Evolutionary conservation across 495 filamentous ascomycete genomes (phyloP), one percentile per base, ranked within the genome.

Genomic region (Glarea lozoyensis): DNA sequence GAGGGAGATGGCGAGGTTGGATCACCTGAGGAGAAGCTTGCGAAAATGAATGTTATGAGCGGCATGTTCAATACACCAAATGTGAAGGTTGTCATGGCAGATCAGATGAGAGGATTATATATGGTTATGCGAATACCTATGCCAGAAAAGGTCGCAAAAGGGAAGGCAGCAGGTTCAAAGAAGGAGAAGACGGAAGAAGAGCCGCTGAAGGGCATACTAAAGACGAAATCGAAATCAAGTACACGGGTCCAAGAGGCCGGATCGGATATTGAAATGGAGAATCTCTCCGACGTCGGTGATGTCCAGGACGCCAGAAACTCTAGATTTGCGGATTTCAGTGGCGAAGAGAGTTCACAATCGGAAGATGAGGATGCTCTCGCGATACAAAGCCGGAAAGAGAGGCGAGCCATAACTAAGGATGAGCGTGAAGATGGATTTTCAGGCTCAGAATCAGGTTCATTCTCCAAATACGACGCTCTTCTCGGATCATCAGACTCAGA

Each of bases 41-140:
- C 67, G 10, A 53, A 69, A 24, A 64, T 72, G 22, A 95, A 95
- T 67, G 88, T 97, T 10, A 76, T 73, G 27, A 88, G 84, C 46
- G 73, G 84, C 46, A 61, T 98, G 38, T 94, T 73, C 58, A 90
- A 86, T 50, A 79, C 80, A 17, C 79, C 72, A 18, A 73, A 78
- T 2, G 85, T 92, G 11, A 81, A 82, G 64, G 75, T 79, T 46
- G 76, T 74, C 7, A 64, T 89, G 42, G 68, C 68, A 20, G 68
- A 72, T 42, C 69, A 80, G 0, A 59, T 94, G 48, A 67, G 63
- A 21, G 77, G 67, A 23, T 70, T 94, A 30, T 76, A 77, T 50
- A 63, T 60, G 34, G 62, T 76, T 17, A 56, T 93, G 36, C 75
- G 76, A 5, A 51, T 88, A 3, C 65, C 75, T 2, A 25, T 32